These are phyloP conservation scores for Hortiboletus flavorubellus DNA, from an alignment of 768 basidiomycete genomes.

Conservation along the genomic window DNA sequence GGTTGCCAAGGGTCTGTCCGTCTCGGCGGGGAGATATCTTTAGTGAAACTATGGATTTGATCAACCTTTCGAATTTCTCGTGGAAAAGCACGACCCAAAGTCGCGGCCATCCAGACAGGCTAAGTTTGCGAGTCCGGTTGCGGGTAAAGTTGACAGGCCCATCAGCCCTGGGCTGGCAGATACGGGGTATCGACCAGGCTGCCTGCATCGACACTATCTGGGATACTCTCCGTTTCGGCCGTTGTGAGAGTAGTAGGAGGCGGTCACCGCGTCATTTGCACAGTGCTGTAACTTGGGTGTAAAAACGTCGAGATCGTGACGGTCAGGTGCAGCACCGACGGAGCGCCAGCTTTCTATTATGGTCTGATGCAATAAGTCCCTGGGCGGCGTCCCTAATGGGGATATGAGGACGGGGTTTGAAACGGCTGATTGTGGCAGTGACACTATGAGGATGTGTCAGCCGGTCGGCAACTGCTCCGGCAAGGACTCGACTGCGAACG, in stretches of 20 bases:
- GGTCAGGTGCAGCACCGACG: background rate
- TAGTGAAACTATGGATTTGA: background rate
- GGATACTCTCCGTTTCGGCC: background rate
- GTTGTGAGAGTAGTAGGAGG: background rate
- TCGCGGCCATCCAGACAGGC: too few species aligned
- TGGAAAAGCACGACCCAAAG: background rate
- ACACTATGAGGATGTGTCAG: constrained; percentile 17
- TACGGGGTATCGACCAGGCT: background rate
- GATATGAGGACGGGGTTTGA: background rate
- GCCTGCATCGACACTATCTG: background rate
- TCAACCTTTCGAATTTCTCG: background rate
- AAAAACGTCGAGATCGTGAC: too few species aligned
- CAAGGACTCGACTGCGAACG: constrained; percentile 6
- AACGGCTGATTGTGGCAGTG: constrained; percentile 9
- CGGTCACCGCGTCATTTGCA: background rate
- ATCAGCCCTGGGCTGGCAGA: background rate
- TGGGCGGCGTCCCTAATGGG: background rate
- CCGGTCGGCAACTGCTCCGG: constrained; percentile 13
- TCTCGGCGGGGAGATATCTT: background rate
- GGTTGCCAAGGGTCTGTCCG: background rate
- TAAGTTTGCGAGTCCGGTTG: background rate
- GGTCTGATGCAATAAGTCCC: background rate
- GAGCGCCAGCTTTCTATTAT: background rate
- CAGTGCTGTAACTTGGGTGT: too few species aligned
- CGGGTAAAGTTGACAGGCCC: background rate